Evolutionary conservation across 2,329 filamentous ascomycete species (phyloP).

Genomic region (Neofusicoccum sp.): DNA sequence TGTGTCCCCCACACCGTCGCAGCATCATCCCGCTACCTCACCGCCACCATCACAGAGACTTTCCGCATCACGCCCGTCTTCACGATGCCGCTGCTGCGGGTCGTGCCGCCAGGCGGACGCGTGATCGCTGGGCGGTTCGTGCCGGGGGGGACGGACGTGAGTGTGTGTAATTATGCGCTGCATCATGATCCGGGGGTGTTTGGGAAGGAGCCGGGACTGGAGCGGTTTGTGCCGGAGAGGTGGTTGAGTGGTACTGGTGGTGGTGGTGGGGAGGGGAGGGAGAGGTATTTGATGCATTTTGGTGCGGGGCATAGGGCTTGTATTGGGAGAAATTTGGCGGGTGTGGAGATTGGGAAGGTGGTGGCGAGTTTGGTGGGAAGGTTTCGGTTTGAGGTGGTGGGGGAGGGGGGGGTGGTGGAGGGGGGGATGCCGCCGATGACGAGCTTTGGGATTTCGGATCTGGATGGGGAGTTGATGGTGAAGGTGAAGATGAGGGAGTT

Average conservation of each 20-base stretch:
- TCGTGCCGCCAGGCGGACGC: neutral
- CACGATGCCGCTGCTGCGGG: slow-evolving; percentile 16
- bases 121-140: neutral
- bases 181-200: neutral
- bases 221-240: neutral
- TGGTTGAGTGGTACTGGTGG: neutral
- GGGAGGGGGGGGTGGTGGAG: neutral
- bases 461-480: neutral
- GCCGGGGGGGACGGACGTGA: neutral
- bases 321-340: slow-evolving; percentile 6
- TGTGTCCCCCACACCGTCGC: neutral
- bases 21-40: neutral
- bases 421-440: neutral
- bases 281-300: neutral
- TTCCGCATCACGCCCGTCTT: slow-evolving; percentile 20
- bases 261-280: neutral
- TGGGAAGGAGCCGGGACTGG: neutral
- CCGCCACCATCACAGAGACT: slow-evolving; percentile 1
- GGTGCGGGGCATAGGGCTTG: slow-evolving; percentile 6
- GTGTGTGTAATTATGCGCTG: neutral
- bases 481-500: neutral
- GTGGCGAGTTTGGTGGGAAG: neutral
- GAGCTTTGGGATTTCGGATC: slow-evolving; percentile 7
- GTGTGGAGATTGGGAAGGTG: slow-evolving; percentile 3
- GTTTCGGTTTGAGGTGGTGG: neutral